A percentile compares a stretch with the other conserved stretches of the same genome.
Conservation (phyloP, 441 rosid genomes). For the Bruguiera hainesii region DNA sequence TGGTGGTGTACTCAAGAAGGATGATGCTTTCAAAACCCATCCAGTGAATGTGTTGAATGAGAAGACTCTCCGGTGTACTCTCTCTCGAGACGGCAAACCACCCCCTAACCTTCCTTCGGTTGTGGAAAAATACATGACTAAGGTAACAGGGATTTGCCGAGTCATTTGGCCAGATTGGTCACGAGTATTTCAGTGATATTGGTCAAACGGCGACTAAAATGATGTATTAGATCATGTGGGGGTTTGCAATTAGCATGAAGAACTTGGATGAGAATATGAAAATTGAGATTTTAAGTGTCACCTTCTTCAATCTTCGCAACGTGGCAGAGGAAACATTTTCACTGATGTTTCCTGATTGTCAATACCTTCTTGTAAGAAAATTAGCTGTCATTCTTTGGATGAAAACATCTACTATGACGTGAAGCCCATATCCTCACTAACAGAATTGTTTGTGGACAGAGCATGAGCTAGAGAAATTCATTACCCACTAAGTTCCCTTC, state of each 20-base stretch:
- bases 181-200: too few relatives aligned
- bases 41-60: conserved; percentile 33
- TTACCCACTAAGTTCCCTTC: conserved; percentile 34
- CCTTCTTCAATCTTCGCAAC: too few relatives aligned
- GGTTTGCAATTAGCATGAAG: neutral
- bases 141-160: conserved; percentile 11
- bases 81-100: conserved; percentile 40
- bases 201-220: too few relatives aligned
- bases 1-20: conserved; percentile 39
- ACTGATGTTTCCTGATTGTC: too few relatives aligned
- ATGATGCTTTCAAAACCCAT: conserved; percentile 40
- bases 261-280: neutral
- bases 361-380: too few relatives aligned
- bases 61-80: conserved; percentile 41
- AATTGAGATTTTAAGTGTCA: too few relatives aligned
- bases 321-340: too few relatives aligned
- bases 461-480: conserved; percentile 41
- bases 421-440: neutral
- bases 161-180: neutral
- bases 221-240: neutral
- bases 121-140: conserved; percentile 38
- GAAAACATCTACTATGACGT: too few relatives aligned
- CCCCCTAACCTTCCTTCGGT: conserved; percentile 34
- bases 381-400: too few relatives aligned
- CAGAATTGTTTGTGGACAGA: conserved; percentile 9